Evolutionary conservation across 1,284 basidiomycete species (phyloP).

Genomic region (Amylostereum areolatum): DNA sequence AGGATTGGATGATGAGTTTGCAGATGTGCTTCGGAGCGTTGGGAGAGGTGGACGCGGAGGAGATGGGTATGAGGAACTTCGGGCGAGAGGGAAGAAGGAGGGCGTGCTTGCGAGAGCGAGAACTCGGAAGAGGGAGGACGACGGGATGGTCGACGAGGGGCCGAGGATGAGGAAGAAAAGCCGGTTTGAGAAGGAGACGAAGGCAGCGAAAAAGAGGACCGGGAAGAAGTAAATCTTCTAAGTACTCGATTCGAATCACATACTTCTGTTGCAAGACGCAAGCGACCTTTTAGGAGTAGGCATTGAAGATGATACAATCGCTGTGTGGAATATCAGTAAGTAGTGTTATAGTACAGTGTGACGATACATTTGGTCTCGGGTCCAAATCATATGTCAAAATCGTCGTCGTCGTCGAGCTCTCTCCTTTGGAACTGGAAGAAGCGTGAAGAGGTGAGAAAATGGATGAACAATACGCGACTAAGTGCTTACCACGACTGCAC

Average conservation of each 20-base stretch:
- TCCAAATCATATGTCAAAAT: conserved; percentile 56
- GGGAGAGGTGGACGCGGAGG: conserved; percentile 37
- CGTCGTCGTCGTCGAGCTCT: conserved; percentile 68
- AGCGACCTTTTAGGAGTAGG: too few species aligned
- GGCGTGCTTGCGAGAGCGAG: conserved; percentile 51
- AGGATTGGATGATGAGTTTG: conserved; percentile 81
- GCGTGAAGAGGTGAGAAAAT: background rate
- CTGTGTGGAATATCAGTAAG: background rate
- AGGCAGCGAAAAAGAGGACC: conserved; percentile 40
- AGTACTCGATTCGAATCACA: too few species aligned
- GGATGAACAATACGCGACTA: conserved; percentile 8
- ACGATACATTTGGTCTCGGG: conserved; percentile 1
- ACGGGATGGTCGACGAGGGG: conserved; percentile 34
- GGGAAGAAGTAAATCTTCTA: conserved; percentile 16
- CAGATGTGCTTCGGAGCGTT: conserved; percentile 66
- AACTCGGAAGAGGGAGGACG: conserved; percentile 34
- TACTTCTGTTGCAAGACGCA: too few species aligned
- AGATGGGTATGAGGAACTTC: conserved; percentile 74
- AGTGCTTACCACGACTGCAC: conserved; percentile 62
- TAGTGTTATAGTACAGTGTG: background rate
- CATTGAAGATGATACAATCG: too few species aligned
- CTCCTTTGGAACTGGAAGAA: conserved; percentile 62
- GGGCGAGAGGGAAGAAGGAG: conserved; percentile 61
- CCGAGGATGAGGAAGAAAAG: conserved; percentile 57
- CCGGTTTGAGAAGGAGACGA: conserved; percentile 73